These are phyloP conservation scores for Homolaphlyctis polyrhiza DNA, from an alignment of 371 early-diverging fungal genomes.

Conservation along the genomic window DNA sequence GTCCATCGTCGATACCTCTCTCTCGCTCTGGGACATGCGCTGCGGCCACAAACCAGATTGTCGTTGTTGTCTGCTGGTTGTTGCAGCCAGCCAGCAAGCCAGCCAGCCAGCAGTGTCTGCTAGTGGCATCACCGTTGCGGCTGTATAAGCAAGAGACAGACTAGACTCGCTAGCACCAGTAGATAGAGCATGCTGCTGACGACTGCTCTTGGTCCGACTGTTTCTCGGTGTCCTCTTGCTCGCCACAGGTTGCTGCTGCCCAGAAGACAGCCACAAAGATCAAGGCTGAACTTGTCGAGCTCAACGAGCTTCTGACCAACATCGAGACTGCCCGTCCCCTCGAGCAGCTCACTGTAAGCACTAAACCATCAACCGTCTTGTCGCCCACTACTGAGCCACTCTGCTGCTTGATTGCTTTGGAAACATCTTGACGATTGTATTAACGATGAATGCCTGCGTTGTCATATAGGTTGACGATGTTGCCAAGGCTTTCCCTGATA, in stretches of 20 bases:
- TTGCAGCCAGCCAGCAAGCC: too few species aligned
- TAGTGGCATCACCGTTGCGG: too few species aligned
- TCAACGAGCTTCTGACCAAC: conserved; percentile 84
- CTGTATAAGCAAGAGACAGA: too few species aligned
- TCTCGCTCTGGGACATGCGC: too few species aligned
- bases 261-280: conserved; percentile 79
- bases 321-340: conserved; percentile 92
- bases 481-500: conserved; percentile 85
- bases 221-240: background rate
- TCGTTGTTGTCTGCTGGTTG: too few species aligned
- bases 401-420: background rate
- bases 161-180: too few species aligned
- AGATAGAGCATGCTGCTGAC: too few species aligned
- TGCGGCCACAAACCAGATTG: too few species aligned
- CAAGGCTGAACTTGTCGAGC: conserved; percentile 78
- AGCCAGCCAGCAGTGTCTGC: too few species aligned
- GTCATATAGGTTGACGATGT: conserved; percentile 84
- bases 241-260: conserved; percentile 72
- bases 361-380: background rate
- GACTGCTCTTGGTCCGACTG: background rate
- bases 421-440: background rate
- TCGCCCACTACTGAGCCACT: background rate
- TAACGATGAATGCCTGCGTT: background rate
- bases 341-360: conserved; percentile 84
- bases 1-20: too few species aligned